These are phyloP conservation scores for Penicillium robsamsonii DNA, from an alignment of 495 filamentous ascomycete genomes.

Conservation along the genomic window DNA sequence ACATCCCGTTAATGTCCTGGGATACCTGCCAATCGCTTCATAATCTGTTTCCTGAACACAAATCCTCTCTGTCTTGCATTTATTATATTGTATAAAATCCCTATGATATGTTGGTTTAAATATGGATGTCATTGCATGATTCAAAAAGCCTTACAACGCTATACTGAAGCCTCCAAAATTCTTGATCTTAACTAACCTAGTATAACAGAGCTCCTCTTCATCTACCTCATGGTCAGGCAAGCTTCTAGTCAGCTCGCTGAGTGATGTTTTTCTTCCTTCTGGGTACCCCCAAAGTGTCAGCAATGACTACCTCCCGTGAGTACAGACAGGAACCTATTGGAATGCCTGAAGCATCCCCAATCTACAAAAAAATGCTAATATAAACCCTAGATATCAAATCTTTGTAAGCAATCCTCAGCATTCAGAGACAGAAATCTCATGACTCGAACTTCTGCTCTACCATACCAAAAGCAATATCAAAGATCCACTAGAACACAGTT, in stretches of 20 bases:
- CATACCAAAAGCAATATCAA: not conserved
- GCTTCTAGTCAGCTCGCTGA: constrained; percentile 29
- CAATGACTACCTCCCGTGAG: constrained; percentile 79
- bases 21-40: not conserved
- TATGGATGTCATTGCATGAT: not conserved
- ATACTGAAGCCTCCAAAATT: not conserved
- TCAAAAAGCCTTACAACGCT: not conserved
- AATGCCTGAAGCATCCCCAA: not conserved
- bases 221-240: constrained; percentile 31
- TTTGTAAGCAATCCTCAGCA: constrained; percentile 32
- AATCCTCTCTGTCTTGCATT: not conserved
- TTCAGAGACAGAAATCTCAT: not conserved
- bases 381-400: constrained; percentile 64
- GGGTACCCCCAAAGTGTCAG: constrained; percentile 92
- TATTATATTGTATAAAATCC: not conserved
- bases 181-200: not conserved
- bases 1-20: not conserved
- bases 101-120: not conserved
- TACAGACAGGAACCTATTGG: constrained; percentile 7
- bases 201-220: constrained; percentile 12
- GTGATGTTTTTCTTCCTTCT: constrained; percentile 76
- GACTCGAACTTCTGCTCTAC: not conserved
- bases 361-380: constrained; percentile 10
- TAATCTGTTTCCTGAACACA: not conserved
- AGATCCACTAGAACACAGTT: not conserved